Evolutionary conservation across 2,329 filamentous ascomycete genomes (phyloP).

Genomic region (Verticillium tricorpus): DNA sequence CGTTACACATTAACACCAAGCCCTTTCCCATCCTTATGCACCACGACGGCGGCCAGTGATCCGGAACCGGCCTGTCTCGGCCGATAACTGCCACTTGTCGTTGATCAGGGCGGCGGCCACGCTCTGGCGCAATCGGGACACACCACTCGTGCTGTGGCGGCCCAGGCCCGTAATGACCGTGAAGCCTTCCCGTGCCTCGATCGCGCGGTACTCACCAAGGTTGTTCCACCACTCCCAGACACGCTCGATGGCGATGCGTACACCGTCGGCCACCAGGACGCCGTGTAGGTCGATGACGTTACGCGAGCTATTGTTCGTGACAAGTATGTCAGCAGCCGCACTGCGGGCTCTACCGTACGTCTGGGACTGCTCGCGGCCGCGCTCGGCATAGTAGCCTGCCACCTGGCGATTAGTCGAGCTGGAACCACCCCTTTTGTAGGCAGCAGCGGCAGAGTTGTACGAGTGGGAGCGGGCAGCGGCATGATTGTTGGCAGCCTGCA

Average conservation of each 20-base stretch:
- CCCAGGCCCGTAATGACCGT: constrained; percentile 79
- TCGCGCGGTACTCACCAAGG: constrained; percentile 60
- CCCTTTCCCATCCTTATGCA: neutral
- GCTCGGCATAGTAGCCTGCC: constrained; percentile 69
- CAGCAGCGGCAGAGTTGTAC: constrained; percentile 32
- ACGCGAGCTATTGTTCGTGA: constrained; percentile 56
- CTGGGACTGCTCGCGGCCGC: constrained; percentile 60
- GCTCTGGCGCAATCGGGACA: constrained; percentile 70
- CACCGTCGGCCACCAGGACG: constrained; percentile 73
- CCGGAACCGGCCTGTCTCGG: constrained; percentile 64
- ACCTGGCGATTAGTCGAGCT: constrained; percentile 71
- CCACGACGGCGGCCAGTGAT: constrained; percentile 53
- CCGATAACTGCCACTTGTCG: constrained; percentile 80
- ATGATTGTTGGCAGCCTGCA: constrained; percentile 20
- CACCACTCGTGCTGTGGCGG: constrained; percentile 71
- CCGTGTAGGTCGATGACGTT: constrained; percentile 76
- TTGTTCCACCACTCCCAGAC: constrained; percentile 72
- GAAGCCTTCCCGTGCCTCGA: constrained; percentile 50
- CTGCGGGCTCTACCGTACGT: constrained; percentile 55
- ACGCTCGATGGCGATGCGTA: constrained; percentile 67
- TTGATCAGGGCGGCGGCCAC: constrained; percentile 71
- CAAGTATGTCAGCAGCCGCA: constrained; percentile 65
- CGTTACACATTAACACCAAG: too few species aligned
- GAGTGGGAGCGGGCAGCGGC: constrained; percentile 24
- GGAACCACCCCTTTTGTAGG: constrained; percentile 52